These are phyloP conservation scores for Schizochytrium sp. DNA, from an alignment of 108 stramenopile species.

Conservation along the genomic window DNA sequence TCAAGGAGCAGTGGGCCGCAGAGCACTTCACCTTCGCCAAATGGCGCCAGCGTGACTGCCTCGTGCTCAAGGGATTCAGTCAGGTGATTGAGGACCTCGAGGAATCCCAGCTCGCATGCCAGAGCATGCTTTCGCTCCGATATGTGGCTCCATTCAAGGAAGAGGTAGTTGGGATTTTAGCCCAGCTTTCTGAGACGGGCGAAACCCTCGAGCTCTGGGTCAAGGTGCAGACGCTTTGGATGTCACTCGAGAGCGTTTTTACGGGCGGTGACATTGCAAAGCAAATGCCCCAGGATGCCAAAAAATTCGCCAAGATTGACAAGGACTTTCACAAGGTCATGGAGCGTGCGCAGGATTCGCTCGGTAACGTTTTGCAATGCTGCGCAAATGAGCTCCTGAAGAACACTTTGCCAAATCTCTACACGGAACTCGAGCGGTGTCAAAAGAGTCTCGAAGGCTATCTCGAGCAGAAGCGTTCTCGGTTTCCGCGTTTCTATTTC, in stretches of 20 bases:
- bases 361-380: constrained; percentile 27
- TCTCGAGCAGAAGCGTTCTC: constrained; percentile 56
- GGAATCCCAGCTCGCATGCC: constrained; percentile 53
- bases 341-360: constrained; percentile 37
- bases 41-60: constrained; percentile 37
- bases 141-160: constrained; percentile 44
- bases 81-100: constrained; percentile 52
- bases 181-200: constrained; percentile 48
- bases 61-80: constrained; percentile 26
- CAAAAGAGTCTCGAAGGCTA: constrained; percentile 60
- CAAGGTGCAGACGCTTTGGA: constrained; percentile 57
- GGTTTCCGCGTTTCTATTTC: constrained; percentile 62
- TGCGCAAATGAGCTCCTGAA: constrained; percentile 50
- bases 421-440: constrained; percentile 55
- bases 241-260: constrained; percentile 54
- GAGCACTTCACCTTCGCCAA: constrained; percentile 34
- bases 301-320: constrained; percentile 58
- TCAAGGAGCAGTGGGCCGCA: constrained; percentile 44
- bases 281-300: constrained; percentile 59
- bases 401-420: constrained; percentile 50
- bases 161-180: constrained; percentile 34
- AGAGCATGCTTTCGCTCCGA: constrained; percentile 44
- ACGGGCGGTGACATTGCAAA: constrained; percentile 61
- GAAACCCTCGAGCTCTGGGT: constrained; percentile 56
- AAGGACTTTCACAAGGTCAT: constrained; percentile 58